A percentile compares a stretch with the other conserved stretches of the same genome.
Evolutionary conservation across 164 flowering plant genomes (phyloP).

Genomic region (Tetrastigma voinierianum): DNA sequence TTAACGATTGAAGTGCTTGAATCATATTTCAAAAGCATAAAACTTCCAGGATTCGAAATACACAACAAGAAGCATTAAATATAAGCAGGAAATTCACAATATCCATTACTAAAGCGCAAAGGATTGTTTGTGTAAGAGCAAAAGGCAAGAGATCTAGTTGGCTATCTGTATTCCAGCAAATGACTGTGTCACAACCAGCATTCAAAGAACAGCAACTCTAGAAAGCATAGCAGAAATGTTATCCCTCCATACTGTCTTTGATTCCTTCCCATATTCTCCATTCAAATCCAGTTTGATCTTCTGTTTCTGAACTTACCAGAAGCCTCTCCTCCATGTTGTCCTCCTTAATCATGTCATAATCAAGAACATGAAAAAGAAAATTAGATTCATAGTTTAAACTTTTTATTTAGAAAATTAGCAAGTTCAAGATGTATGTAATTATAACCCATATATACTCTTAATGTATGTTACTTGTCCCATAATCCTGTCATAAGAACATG

Average conservation of each 20-base stretch:
- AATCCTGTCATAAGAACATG: too few species aligned
- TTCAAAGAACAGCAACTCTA: slow-evolving; percentile 2
- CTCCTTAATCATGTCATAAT: too few species aligned
- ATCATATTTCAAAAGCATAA: too few species aligned
- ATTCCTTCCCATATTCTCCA: slow-evolving; percentile 9
- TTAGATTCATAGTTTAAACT: too few species aligned
- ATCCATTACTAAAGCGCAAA: slow-evolving; percentile 13
- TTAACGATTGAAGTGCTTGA: too few species aligned
- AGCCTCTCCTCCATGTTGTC: slow-evolving; percentile 11
- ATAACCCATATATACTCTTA: too few species aligned
- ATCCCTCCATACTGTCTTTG: slow-evolving; percentile 13
- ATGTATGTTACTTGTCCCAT: too few species aligned
- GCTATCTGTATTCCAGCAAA: slow-evolving; percentile 16
- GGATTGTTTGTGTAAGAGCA: slow-evolving; percentile 9
- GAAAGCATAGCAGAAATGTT: slow-evolving; percentile 11
- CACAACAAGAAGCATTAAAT: too few species aligned
- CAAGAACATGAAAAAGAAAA: too few species aligned
- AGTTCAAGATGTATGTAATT: too few species aligned
- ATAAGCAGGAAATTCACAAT: slow-evolving; percentile 3
- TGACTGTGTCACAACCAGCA: slow-evolving; percentile 13
- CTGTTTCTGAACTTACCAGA: not conserved
- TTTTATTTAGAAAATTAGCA: too few species aligned
- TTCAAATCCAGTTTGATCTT: not conserved
- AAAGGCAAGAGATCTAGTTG: slow-evolving; percentile 5
- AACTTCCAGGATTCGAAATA: too few species aligned